Evolutionary conservation across 2,329 filamentous ascomycete genomes (phyloP), one percentile per base, ranked within the genome.

Genomic region (Exophiala sp.): DNA sequence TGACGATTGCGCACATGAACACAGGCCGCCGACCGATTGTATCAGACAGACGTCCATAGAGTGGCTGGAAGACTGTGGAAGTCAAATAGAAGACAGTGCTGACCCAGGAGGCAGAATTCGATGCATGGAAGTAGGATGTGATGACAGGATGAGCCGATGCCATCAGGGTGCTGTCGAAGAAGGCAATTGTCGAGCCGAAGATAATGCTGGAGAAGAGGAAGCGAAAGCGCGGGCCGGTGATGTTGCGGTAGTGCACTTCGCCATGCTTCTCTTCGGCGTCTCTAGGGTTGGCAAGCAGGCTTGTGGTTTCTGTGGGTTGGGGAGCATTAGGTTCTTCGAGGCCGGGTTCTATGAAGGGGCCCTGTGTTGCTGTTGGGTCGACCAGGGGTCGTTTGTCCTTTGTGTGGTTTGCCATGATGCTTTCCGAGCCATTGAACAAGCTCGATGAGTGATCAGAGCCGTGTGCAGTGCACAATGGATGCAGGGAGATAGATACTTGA

Each of bases 91-190:
- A 91, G 0, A 85, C 80, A 0, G 86, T 91, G 1, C 85, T 88
- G 3, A 91, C 73, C 87, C 87, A 93, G 1, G 86, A 88, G 2
- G 87, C 87, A 40, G 81, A 81, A 65, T 91, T 88, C 24, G 85
- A 86, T 42, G 84, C 79, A 53, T 82, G 72, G 66, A 91, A 91
- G 65, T 90, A 81, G 0, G 85, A 88, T 0, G 86, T 89, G 54
- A 91, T 88, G 50, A 87, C 84, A 0, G 86, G 86, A 65, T 93
- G 86, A 35, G 78, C 83, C 2, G 85, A 88, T 3, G 85, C 85
- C 85, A 91, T 89, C 58, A 91, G 78, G 2, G 86, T 91, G 9
- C 79, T 77, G 70, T 91, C 87, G 62, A 91, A 90, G 64, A 74
- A 81, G 7, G 65, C 69, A 47, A 73, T 66, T 55, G 83, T 78